Percentiles rank a stretch among this genome's conserved stretches.
Evolutionary conservation across 73 alveolate species (phyloP).

Genomic region (Paramecium sexaurelia): DNA sequence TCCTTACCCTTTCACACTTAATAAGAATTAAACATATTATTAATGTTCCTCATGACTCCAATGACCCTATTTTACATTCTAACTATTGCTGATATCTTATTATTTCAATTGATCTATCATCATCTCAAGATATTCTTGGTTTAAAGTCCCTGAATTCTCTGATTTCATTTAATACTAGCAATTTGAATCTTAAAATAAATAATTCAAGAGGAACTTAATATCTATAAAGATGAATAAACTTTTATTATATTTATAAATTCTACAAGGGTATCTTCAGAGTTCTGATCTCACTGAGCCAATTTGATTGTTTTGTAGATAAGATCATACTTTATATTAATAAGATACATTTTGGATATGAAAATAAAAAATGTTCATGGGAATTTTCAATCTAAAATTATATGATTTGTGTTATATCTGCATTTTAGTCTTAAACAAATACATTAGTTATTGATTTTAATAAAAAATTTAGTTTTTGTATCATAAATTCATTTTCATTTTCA

Average conservation of each 20-base stretch:
- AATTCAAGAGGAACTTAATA: background rate
- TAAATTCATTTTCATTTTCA: no score
- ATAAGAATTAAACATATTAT: background rate
- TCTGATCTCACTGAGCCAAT: background rate
- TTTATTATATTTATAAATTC: background rate
- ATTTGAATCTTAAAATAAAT: conserved; percentile 29
- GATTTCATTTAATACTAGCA: conserved; percentile 7
- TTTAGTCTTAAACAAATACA: no score
- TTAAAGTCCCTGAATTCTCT: background rate
- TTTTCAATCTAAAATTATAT: no score
- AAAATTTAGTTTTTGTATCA: no score
- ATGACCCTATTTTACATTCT: background rate
- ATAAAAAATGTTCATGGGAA: background rate
- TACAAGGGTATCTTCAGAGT: background rate
- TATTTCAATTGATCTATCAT: background rate
- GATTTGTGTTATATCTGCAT: no score
- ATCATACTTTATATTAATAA: background rate
- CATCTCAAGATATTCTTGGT: background rate
- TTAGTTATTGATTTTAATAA: no score
- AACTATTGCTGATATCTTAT: background rate
- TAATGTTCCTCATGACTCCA: background rate
- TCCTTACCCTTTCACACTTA: background rate
- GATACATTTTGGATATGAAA: background rate
- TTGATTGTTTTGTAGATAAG: background rate
- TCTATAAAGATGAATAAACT: background rate